These are phyloP conservation scores for Zygosaccharomyces siamensis DNA, from an alignment of 805 yeast genomes.

Conservation along the genomic window DNA sequence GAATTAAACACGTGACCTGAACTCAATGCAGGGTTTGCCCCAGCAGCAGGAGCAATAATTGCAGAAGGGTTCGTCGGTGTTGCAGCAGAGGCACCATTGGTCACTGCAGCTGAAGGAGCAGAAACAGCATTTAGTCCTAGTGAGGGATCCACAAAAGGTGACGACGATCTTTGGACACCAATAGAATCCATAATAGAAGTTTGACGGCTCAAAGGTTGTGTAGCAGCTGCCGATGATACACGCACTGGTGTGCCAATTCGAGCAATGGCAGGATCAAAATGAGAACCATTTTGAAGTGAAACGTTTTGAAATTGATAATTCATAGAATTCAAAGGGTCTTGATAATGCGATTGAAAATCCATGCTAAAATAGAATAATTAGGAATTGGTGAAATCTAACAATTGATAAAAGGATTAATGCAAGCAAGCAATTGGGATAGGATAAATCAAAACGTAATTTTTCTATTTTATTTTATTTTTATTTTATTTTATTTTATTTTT, in stretches of 20 bases:
- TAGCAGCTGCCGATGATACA: not conserved
- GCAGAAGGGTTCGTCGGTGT: not conserved
- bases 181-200: constrained; percentile 26
- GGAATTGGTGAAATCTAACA: not conserved
- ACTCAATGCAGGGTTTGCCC: not conserved
- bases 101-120: not conserved
- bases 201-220: constrained; percentile 19
- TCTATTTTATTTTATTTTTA: not conserved
- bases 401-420: not conserved
- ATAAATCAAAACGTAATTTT: not conserved
- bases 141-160: constrained; percentile 20
- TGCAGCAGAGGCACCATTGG: not conserved
- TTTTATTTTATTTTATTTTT: not conserved
- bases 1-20: constrained; percentile 3
- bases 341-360: constrained; percentile 18
- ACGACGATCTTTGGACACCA: constrained; percentile 25
- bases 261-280: constrained; percentile 3
- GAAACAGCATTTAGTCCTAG: not conserved
- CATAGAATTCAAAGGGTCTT: constrained; percentile 21
- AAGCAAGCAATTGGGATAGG: not conserved
- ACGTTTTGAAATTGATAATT: constrained; percentile 19
- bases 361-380: constrained; percentile 5
- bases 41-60: not conserved
- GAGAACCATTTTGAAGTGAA: constrained; percentile 2
- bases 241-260: constrained; percentile 13